phyloP scores from a whole-genome alignment of 495 filamentous ascomycete species.

The Lichina pygmaea region DNA sequence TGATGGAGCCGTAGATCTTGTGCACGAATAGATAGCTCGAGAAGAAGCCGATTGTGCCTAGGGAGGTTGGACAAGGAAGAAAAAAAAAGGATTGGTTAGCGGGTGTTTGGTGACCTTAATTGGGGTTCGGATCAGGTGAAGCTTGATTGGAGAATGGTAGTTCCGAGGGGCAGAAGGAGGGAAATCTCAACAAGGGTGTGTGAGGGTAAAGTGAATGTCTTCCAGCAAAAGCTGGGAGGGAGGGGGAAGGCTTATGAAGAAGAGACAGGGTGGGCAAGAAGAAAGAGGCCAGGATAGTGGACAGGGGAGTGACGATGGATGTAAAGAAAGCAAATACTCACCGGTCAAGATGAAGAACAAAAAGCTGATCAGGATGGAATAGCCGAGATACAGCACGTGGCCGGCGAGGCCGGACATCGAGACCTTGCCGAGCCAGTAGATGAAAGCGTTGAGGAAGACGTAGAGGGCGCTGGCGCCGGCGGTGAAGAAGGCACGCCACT shows the following conservation, averaged over 20 bases:
- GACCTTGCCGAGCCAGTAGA: slow-evolving; percentile 71
- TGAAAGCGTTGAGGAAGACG: slow-evolving; percentile 63
- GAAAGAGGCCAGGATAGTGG: not conserved
- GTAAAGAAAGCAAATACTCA: slow-evolving; percentile 17
- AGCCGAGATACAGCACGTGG: slow-evolving; percentile 78
- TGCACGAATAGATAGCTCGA: slow-evolving; percentile 79
- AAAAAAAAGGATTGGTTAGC: too few relatives aligned
- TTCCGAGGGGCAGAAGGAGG: too few relatives aligned
- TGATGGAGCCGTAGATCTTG: slow-evolving; percentile 86
- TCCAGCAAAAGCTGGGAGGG: slow-evolving; percentile 2
- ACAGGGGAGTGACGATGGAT: not conserved
- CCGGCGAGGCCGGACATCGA: slow-evolving; percentile 63
- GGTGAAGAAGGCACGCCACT: slow-evolving; percentile 78
- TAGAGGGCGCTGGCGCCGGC: slow-evolving; percentile 72
- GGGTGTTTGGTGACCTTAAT: too few relatives aligned
- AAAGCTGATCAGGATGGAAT: slow-evolving; percentile 68
- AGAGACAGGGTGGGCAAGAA: not conserved
- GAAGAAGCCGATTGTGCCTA: slow-evolving; percentile 88
- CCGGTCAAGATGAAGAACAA: slow-evolving; percentile 84
- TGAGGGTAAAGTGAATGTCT: not conserved
- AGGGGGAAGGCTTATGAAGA: not conserved
- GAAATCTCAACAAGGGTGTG: too few relatives aligned
- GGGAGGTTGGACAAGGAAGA: not conserved
- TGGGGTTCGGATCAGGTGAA: too few relatives aligned
- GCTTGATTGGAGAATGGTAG: too few relatives aligned